Evolutionary conservation across 345 rosid species (phyloP).

Genomic region (Eucalyptus erythrocorys): DNA sequence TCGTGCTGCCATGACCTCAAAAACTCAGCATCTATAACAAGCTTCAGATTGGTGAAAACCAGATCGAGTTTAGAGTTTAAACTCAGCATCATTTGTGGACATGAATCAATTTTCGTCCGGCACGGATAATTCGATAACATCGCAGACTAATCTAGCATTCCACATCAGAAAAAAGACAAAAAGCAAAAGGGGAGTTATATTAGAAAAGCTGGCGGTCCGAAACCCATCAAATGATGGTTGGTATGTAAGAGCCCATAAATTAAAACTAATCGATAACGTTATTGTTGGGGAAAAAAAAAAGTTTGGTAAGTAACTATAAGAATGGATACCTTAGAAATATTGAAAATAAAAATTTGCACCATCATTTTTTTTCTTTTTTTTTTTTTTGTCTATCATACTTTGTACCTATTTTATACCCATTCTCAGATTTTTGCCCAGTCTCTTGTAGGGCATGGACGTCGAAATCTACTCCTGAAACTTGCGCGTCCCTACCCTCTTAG

Average conservation of each 20-base stretch:
- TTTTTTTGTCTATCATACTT: no score
- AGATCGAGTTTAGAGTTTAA: background rate
- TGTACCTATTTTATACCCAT: no score
- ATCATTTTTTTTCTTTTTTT: background rate
- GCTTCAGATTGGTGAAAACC: background rate
- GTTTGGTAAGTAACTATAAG: accelerated
- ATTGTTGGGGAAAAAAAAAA: background rate
- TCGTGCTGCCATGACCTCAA: background rate
- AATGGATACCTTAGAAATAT: background rate
- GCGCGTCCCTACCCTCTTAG: no score
- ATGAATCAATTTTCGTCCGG: background rate
- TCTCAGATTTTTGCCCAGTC: no score
- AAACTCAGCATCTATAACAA: background rate
- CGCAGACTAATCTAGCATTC: background rate
- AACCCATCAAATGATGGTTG: background rate
- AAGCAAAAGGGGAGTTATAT: background rate
- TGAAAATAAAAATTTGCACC: background rate
- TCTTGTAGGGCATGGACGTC: no score
- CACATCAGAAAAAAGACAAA: background rate
- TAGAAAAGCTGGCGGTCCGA: background rate
- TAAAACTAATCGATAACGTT: background rate
- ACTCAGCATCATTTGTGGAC: background rate
- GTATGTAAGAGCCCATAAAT: background rate
- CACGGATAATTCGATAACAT: background rate
- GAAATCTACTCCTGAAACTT: no score